Conservation (phyloP, 176 grass and related monocot genomes). For the Bothriochloa decipiens region DNA sequence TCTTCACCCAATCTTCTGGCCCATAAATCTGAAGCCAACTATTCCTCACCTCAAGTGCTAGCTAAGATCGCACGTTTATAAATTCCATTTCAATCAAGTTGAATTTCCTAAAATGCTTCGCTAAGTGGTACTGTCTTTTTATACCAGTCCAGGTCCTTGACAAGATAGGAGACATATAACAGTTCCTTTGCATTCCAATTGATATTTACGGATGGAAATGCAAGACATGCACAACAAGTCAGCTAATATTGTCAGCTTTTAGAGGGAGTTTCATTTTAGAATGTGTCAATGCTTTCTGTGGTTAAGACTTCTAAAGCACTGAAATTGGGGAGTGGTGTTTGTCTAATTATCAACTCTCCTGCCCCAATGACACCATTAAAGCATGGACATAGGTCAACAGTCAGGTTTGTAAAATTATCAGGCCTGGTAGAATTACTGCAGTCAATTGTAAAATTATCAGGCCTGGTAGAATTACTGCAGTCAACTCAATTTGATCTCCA, state of each 20-base stretch:
- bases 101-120: background rate
- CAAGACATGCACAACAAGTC: background rate
- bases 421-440: background rate
- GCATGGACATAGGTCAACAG: background rate
- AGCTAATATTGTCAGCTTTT: background rate
- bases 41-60: background rate
- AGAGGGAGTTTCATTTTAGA: background rate
- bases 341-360: constrained; percentile 10
- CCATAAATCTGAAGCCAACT: background rate
- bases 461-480: background rate
- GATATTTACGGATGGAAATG: background rate
- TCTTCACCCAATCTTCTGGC: background rate
- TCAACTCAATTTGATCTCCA: constrained; percentile 3
- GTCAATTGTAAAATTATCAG: constrained; percentile 7
- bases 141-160: background rate
- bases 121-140: background rate
- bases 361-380: background rate
- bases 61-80: background rate
- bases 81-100: background rate
- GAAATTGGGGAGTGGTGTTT: background rate
- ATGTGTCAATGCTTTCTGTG: background rate
- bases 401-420: background rate
- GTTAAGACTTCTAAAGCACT: background rate
- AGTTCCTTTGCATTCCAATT: background rate
- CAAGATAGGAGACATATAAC: background rate